Conservation (phyloP, 2,329 filamentous ascomycete species). For the Pseudomassariella vexata region DNA sequence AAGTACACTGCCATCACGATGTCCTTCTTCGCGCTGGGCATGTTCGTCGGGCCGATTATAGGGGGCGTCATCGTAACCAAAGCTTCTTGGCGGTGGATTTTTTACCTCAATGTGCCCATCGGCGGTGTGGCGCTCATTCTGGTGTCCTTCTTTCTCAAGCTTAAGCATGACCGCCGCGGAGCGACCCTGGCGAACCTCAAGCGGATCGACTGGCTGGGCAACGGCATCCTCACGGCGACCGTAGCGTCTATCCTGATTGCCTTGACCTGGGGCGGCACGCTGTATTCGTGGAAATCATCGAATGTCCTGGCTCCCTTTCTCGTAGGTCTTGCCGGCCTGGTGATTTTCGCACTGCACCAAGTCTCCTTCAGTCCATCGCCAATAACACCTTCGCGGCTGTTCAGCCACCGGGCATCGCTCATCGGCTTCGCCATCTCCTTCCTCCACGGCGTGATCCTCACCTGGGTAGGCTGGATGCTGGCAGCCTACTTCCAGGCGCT, state of each 20-base stretch:
- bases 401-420: constrained; percentile 38
- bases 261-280: constrained; percentile 28
- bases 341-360: constrained; percentile 22
- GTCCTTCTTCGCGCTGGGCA: background rate
- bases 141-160: background rate
- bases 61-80: constrained; percentile 1
- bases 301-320: constrained; percentile 29
- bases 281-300: constrained; percentile 26
- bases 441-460: constrained; percentile 25
- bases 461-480: constrained; percentile 27
- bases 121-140: background rate
- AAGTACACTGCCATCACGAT: constrained; percentile 4
- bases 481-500: constrained; percentile 34
- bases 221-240: constrained; percentile 25
- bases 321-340: constrained; percentile 29
- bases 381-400: too few relatives aligned
- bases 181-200: background rate
- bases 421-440: constrained; percentile 21
- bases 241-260: constrained; percentile 27
- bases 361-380: constrained; percentile 30
- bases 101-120: background rate
- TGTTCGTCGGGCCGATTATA: constrained; percentile 2
- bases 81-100: constrained; percentile 1
- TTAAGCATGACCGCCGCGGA: background rate
- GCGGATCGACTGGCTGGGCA: constrained; percentile 7